phyloP scores from a whole-genome alignment of 2,329 filamentous ascomycete genomes.

The Hymenoscyphus fructigenus region DNA sequence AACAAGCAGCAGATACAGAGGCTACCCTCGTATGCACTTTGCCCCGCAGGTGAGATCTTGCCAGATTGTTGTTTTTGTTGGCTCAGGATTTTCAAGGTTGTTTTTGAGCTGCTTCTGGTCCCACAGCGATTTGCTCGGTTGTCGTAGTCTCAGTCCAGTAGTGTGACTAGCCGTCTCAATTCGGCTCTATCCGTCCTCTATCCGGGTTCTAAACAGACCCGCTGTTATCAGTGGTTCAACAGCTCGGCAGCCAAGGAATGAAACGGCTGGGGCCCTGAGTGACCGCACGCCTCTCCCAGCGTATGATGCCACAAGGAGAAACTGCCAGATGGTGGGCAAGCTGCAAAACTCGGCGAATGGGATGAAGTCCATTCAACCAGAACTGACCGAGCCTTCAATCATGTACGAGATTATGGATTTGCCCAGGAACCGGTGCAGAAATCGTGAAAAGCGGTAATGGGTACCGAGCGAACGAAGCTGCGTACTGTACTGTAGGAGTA shows the following conservation, averaged over 20 bases:
- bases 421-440: not conserved
- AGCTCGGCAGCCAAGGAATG: not conserved
- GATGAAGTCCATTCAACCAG: not conserved
- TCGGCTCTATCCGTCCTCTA: conserved; percentile 1
- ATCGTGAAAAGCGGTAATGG: not conserved
- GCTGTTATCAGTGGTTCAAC: not conserved
- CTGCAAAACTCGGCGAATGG: not conserved
- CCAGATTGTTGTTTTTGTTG: not conserved
- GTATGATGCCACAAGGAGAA: not conserved
- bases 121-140: too few relatives aligned
- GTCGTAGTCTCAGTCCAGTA: too few relatives aligned
- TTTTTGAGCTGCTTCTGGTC: not conserved
- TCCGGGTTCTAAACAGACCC: not conserved
- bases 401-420: not conserved
- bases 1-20: too few relatives aligned
- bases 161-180: not conserved
- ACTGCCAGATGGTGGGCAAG: not conserved
- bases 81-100: not conserved
- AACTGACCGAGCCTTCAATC: too few relatives aligned
- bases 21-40: not conserved
- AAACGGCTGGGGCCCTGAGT: not conserved
- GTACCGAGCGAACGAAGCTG: not conserved
- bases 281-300: not conserved
- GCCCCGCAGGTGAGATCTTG: not conserved
- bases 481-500: not conserved